Evolutionary conservation across 495 filamentous ascomycete species (phyloP), one percentile per base, ranked within the genome.

Genomic region (Oleoguttula mirabilis): DNA sequence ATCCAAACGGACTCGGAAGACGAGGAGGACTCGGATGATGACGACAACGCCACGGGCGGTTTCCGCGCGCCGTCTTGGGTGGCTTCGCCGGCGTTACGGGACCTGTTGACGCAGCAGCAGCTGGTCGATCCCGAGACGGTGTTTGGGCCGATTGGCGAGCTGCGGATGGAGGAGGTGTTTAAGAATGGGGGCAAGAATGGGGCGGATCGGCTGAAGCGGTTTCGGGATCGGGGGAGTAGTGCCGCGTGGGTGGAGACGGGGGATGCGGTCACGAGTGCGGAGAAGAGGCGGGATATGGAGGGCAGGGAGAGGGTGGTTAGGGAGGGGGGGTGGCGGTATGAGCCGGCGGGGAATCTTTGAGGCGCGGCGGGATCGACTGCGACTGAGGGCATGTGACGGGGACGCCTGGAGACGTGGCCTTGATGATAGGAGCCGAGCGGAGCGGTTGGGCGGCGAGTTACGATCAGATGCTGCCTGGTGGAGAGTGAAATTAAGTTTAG

Each of bases 121-220:
- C 68, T 74, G 14, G 69, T 83, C 43, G 84, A 96, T 57, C 83
- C 84, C 1, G 82, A 88, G 56, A 70, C 76, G 14, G 78, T 99
- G 24, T 99, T 99, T 55, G 90, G 90, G 1, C 80, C 84, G 2
- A 82, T 90, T 34, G 79, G 71, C 10, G 81, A 82, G 24, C 72
- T 95, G 55, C 78, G 82, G 47, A 83, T 99, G 72, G 90, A 99
- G 55, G 87, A 95, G 52, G 84, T 94, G 32, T 99, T 99, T 66
- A 80, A 73, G 55, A 44, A 44, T 28, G 43, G 39, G 1, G 43
- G 43, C 4, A 72, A 76, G 45, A 82, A 78, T 57, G n/a, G n/a
- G n/a, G 83, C 83, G 57, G 82, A 83, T 39, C 70, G 82, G 47
- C 75, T 80, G 60, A 79, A 83, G 62, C 79, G 81, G 58, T 96